Evolutionary conservation across 2,329 filamentous ascomycete species (phyloP).

Genomic region (Calonectria henricotiae): DNA sequence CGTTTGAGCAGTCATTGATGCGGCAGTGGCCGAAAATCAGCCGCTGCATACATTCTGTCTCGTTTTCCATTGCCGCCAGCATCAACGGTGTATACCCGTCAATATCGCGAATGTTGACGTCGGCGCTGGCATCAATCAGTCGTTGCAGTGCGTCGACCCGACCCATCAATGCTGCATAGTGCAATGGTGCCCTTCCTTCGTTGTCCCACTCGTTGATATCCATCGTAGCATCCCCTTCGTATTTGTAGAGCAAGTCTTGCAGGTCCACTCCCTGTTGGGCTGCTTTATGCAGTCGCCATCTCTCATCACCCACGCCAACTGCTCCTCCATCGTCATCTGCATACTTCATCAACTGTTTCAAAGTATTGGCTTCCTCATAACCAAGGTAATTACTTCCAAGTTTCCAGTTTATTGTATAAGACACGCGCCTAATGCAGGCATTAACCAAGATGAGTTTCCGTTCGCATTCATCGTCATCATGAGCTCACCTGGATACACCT

Average conservation of each 20-base stretch:
- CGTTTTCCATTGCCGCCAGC: neutral
- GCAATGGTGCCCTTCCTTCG: neutral
- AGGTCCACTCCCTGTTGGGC: neutral
- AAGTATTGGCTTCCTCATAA: neutral
- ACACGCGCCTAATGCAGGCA: neutral
- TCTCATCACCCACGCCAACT: neutral
- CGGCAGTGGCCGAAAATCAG: neutral
- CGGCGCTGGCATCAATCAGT: too few species aligned
- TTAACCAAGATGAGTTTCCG: neutral
- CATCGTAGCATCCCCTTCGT: neutral
- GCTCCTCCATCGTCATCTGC: neutral
- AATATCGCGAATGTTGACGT: neutral
- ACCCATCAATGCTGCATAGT: neutral
- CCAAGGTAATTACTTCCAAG: too few species aligned
- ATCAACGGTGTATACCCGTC: neutral
- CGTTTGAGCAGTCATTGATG: neutral
- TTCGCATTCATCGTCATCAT: neutral
- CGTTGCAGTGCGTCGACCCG: neutral
- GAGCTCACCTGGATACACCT: neutral
- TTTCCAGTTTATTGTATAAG: too few species aligned
- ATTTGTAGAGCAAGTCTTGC: neutral
- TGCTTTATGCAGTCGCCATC: neutral
- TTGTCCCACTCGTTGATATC: neutral
- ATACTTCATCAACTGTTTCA: neutral
- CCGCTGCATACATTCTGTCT: neutral